Conservation (phyloP, 768 basidiomycete genomes). For the Dendrothele bispora region DNA sequence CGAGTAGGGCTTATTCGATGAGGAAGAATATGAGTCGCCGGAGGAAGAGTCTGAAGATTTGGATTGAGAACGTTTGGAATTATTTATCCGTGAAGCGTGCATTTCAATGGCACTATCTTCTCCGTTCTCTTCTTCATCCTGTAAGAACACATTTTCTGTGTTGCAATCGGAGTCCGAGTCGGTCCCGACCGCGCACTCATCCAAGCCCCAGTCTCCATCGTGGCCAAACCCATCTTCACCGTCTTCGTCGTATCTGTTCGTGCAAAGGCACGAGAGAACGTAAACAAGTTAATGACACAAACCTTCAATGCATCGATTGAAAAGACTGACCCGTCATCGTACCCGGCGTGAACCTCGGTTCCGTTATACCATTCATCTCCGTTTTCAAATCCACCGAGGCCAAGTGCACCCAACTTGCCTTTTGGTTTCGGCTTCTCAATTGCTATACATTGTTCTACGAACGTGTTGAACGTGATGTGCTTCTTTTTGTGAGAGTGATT, state of each 20-base stretch:
- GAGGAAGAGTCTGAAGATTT: constrained; percentile 36
- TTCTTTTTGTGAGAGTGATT: constrained; percentile 43
- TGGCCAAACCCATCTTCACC: constrained; percentile 56
- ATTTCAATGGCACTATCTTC: constrained; percentile 65
- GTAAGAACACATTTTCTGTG: constrained; percentile 13
- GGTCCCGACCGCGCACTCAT: constrained; percentile 32
- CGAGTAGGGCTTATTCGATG: constrained; percentile 10
- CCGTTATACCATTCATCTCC: constrained; percentile 22
- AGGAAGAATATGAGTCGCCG: constrained; percentile 26
- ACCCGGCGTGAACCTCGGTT: constrained; percentile 9
- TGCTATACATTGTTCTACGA: constrained; percentile 94
- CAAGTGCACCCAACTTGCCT: constrained; percentile 2
- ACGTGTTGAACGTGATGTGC: constrained; percentile 97
- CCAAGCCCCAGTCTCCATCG: constrained; percentile 39
- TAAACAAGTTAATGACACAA: constrained; percentile 6
- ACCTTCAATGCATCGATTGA: constrained; percentile 5
- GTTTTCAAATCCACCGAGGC: background rate
- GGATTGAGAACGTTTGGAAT: constrained; percentile 41
- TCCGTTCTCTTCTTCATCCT: constrained; percentile 32
- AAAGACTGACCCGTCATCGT: constrained; percentile 48
- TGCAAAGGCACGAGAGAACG: constrained; percentile 5
- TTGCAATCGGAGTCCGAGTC: constrained; percentile 42
- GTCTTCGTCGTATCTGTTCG: constrained; percentile 65
- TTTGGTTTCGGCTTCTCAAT: constrained; percentile 68
- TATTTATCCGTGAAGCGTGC: constrained; percentile 36